Conservation (phyloP, 352 stramenopile species). For the Phytopythium chamaehyphon region DNA sequence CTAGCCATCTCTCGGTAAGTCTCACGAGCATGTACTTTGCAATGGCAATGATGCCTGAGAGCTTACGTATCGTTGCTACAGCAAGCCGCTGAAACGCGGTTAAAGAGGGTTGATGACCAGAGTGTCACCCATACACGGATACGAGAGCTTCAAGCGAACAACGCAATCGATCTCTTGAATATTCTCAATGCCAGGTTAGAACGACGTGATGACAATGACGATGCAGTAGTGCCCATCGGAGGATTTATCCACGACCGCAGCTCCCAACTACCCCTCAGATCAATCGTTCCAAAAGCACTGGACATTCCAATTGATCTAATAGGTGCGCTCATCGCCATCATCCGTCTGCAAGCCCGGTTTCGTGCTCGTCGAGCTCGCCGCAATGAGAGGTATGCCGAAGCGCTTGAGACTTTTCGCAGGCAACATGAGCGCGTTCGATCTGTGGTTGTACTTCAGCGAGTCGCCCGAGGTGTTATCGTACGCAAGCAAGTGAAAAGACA, state of each 20-base stretch:
- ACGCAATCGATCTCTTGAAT: slow-evolving; percentile 51
- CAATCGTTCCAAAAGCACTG: too few relatives aligned
- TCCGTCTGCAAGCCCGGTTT: slow-evolving; percentile 31
- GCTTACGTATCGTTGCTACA: too few relatives aligned
- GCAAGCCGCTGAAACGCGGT: slow-evolving; percentile 48
- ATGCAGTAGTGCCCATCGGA: background rate
- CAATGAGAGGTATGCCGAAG: slow-evolving; percentile 17
- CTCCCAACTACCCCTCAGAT: too few relatives aligned
- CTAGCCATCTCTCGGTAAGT: slow-evolving; percentile 46
- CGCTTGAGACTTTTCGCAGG: slow-evolving; percentile 22
- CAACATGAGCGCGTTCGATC: slow-evolving; percentile 27
- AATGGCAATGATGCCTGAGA: too few relatives aligned
- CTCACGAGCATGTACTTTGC: too few relatives aligned
- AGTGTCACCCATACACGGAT: slow-evolving; percentile 33
- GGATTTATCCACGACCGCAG: too few relatives aligned
- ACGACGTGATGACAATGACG: background rate
- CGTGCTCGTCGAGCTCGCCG: slow-evolving; percentile 22
- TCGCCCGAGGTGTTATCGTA: slow-evolving; percentile 7
- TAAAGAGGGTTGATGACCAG: slow-evolving; percentile 26
- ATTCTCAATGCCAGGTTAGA: slow-evolving; percentile 47
- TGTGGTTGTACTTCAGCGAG: slow-evolving; percentile 21
- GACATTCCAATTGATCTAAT: slow-evolving; percentile 18
- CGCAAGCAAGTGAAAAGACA: slow-evolving; percentile 8
- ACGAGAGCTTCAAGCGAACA: slow-evolving; percentile 39
- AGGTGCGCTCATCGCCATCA: slow-evolving; percentile 16